Base-by-base conservation (phyloP, 129 eudicot genomes). In the Centella asiatica region DNA sequence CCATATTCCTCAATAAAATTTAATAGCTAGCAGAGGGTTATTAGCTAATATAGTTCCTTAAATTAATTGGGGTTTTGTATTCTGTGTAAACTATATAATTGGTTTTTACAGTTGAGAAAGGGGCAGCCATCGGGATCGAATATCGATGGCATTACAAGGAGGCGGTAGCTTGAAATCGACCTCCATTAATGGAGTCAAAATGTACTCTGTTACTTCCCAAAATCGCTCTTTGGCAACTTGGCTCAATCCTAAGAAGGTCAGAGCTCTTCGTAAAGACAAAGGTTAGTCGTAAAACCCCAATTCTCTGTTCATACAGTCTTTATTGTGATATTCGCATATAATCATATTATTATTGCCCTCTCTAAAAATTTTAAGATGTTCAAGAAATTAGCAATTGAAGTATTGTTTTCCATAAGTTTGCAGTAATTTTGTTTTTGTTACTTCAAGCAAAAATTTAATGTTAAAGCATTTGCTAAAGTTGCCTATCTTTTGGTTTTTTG, bases 141-240 rank as follows among this genome's bases (percentile, higher is more conserved):
- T 6, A 42, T 17, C 56, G 6, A 90, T 90, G 97, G 89, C 97
- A 27, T 65, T 70, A 54, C 82, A 83, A 58, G 97, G 95, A 49
- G 95, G 95, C 4, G 94, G 93, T 7, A 81, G 72, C 65, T 56
- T 90, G 72, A 90, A 86, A 80, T 86, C 95, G 27, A 83, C 87
- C 67, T 81, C 95, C 63, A 84, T 90, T 3, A 90, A 90, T 76
- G 97, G 97, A 37, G 90, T 90, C 13, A 90, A 84, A 71, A 69
- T 86, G 85, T 90, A 90, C 65, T 62, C 94, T 0, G 77, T 87
- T 20, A 49, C 85, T n/a, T 89, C 87, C 31, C 89, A 84, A 19
- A 71, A 85, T 6, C 83, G 82, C 14, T 82, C 88, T 2, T 15
- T 73, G 34, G 98, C 95, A 50, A 76, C 94, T 4, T 90, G 98